Evolutionary conservation across 352 stramenopile species (phyloP), one percentile per base, ranked within the genome.

Genomic region (Phytophthora citrophthora): DNA sequence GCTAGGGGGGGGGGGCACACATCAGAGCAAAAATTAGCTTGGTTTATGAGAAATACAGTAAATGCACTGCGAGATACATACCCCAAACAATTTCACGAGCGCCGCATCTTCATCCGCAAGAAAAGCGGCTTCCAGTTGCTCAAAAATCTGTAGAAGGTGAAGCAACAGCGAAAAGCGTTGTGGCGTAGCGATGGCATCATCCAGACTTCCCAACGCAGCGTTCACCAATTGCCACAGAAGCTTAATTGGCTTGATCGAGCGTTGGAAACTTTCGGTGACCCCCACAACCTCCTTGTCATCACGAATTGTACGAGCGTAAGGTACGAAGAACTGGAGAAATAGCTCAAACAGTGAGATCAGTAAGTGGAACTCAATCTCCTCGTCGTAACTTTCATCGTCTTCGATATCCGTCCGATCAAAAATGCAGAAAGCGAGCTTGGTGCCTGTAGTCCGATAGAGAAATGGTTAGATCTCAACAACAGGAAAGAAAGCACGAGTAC

Each of bases 381-480:
- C 83, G 27, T 91, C 83, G 57, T 88, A 90, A 34, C 74, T 82
- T 34, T 91, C 83, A 26, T 89, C 82, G 49, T 91, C 81, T 46
- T 91, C 82, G 4, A 88, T 77, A 32, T 89, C 77, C 0, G 73
- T 88, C 24, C 79, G 79, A 29, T 91, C 82, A 48, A 88, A 89
- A 31, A 91, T 86, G 26, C 70, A 84, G 45, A 91, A 91, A 13
- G 84, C 64, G 32, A 91, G 72, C 46, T 91, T 91, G 9, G 68
- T 71, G 26, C 72, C 77, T 86, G 50, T 11, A 26, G 13, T 45
- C 50, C 20, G 44, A 29, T 20, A 55, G 18, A 44, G 43, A 49
- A 44, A 15, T 3, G 1, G 20, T 50, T 12, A 50, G 44, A 23
- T 2, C 4, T 23, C 26, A 15, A 36, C 11, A 31, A 36, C 7